Base-by-base conservation (phyloP, 768 basidiomycete genomes). In the Suillus americanus region DNA sequence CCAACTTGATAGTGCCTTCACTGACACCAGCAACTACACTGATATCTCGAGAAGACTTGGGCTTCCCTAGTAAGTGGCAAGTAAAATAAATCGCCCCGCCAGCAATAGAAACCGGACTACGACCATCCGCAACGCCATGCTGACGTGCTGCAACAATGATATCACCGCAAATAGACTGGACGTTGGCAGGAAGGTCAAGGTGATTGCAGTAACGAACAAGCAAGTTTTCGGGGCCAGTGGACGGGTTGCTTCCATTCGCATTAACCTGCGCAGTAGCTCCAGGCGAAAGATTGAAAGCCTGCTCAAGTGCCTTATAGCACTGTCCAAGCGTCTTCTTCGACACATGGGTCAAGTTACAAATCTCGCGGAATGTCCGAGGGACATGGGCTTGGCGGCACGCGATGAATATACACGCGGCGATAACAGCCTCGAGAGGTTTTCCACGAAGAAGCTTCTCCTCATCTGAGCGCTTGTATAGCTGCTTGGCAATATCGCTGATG, bases 41-140 rank as follows among this genome's bases (percentile, higher is more conserved):
- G 72, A 99, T 95, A 72, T 98, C 94, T 77, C 88, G 88, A 56
- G 90, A 84, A 28, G 87, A 83, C 77, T 92, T 94, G 33, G 79
- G 71, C 71, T 87, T 86, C 61, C 90, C 93, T 71, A 96, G 82
- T 50, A 98, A 73, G 68, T 89, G 83, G 72, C 92, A 92, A 37
- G 93, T 92, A 78, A 99, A 98, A 80, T 91, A 95, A 65, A 99
- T 95, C 23, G 94, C 93, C 46, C 94, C 95, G 48, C 94, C 94
- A n/a, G 97, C 97, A 69, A 99, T 95, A n/a, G 97, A 97, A 60
- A 98, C 92, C 1, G 97, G 97, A 71, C 89, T 94, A 66, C 97
- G 83, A 30, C 97, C 97, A 73, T 95, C 95, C 40, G 95, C 95
- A 66, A 97, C 90, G 50, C 94, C 93, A 68, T 91, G 85, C 67